Base-by-base conservation (phyloP, 768 basidiomycete genomes). In the Austroboletus eburneus region DNA sequence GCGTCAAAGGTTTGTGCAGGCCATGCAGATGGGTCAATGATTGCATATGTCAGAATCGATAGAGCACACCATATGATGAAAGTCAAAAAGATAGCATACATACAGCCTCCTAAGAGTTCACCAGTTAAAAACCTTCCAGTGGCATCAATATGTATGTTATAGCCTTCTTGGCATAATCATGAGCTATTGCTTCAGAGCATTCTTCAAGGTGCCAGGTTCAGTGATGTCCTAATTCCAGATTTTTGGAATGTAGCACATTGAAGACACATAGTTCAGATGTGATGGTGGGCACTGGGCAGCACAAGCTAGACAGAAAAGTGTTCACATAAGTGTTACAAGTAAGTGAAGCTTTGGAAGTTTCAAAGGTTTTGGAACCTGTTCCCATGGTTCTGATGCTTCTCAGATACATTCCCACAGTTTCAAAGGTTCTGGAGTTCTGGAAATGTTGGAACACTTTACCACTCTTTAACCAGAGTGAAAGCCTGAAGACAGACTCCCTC, bases 151-250 rank as follows among this genome's bases (percentile, higher is more conserved):
- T 43, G 39, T 69, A 68, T 0, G 63, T 55, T n/a, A 52, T 76
- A 0, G 79, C 78, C 48, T 81, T 79, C 48, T 62, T 71, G 3
- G 76, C 65, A 50, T 74, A 78, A 49, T 78, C 74, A 51, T 82
- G 76, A 1, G 72, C 66, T 20, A 76, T 63, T 1, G 80, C 78
- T 58, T 72, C 77, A 2, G 74, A 71, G 42, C 78, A n/a, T n/a
- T n/a, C n/a, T n/a, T n/a, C n/a, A n/a, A n/a, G n/a, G n/a, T n/a
- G n/a, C n/a, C n/a, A n/a, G n/a, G n/a, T n/a, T n/a, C n/a, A 58
- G 20, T 57, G 57, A 24, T 45, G 66, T 14, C 79, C 79, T 44
- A 74, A 73, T 14, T 78, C 20, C 41, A 69, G 62, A 47, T 69
- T 78, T 24, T 54, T 57, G 35, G 67, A 68, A 2, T 61, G 60